These are phyloP conservation scores for Oryza meyeriana DNA, from an alignment of 176 grass and related monocot species.

Conservation along the genomic window DNA sequence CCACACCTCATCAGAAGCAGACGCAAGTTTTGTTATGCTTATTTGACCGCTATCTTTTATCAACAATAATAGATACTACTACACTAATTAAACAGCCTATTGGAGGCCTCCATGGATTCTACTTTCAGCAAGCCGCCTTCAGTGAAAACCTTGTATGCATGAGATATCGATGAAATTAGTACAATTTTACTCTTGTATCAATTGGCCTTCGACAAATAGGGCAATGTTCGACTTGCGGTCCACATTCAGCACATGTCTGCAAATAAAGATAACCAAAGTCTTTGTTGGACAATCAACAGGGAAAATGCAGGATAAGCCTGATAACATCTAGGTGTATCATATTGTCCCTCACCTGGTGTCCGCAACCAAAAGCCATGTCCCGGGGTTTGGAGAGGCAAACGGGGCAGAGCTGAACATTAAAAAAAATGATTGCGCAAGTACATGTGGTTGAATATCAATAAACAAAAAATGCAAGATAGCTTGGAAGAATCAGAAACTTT, in stretches of 20 bases:
- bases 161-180: constrained; percentile 15
- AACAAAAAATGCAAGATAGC: background rate
- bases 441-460: background rate
- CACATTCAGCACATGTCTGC: constrained; percentile 78
- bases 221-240: constrained; percentile 54
- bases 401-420: constrained; percentile 56
- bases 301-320: background rate
- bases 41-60: background rate
- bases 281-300: background rate
- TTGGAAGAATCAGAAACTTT: background rate
- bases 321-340: background rate
- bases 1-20: background rate
- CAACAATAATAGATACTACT: background rate
- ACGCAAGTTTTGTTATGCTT: background rate
- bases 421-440: background rate
- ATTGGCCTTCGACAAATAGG: constrained; percentile 76
- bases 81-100: background rate
- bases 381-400: constrained; percentile 63
- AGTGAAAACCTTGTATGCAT: background rate
- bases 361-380: constrained; percentile 87
- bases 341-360: constrained; percentile 64
- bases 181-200: constrained; percentile 77
- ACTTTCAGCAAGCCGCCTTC: background rate
- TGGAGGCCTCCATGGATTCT: background rate
- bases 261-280: constrained; percentile 4